phyloP scores from a whole-genome alignment of 306 rosid species.

The Vigna angularis region DNA sequence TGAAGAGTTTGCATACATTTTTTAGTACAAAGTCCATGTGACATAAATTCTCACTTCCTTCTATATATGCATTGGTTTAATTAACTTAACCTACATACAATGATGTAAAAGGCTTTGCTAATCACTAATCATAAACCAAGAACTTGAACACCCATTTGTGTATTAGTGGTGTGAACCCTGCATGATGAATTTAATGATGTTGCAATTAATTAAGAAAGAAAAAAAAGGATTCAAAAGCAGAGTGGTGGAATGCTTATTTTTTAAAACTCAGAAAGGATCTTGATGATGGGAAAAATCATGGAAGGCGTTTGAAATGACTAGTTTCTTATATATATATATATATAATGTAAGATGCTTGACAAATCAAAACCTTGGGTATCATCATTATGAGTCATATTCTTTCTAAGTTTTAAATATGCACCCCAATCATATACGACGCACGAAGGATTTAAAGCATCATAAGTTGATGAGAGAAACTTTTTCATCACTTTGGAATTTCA shows the following conservation, averaged over 20 bases:
- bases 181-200: neutral
- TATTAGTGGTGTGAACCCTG: neutral
- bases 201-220: neutral
- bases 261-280: slow-evolving; percentile 30
- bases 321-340: neutral
- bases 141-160: neutral
- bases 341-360: slow-evolving; percentile 28
- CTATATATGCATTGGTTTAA: neutral
- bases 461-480: slow-evolving; percentile 30
- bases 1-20: neutral
- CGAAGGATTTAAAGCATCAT: slow-evolving; percentile 38
- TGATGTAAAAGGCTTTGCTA: neutral
- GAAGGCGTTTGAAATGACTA: slow-evolving; percentile 22
- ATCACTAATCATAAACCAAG: neutral
- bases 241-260: slow-evolving; percentile 18
- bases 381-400: slow-evolving; percentile 31
- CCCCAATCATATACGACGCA: slow-evolving; percentile 25
- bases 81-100: neutral
- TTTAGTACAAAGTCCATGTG: slow-evolving; percentile 4
- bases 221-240: slow-evolving; percentile 9
- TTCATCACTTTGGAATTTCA: neutral
- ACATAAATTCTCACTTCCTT: neutral
- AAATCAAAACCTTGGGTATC: slow-evolving; percentile 27
- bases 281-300: slow-evolving; percentile 39
- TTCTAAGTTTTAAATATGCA: slow-evolving; percentile 10